These are phyloP conservation scores for Trichosporon sp. DNA, from an alignment of 1,284 basidiomycete species.

Conservation along the genomic window DNA sequence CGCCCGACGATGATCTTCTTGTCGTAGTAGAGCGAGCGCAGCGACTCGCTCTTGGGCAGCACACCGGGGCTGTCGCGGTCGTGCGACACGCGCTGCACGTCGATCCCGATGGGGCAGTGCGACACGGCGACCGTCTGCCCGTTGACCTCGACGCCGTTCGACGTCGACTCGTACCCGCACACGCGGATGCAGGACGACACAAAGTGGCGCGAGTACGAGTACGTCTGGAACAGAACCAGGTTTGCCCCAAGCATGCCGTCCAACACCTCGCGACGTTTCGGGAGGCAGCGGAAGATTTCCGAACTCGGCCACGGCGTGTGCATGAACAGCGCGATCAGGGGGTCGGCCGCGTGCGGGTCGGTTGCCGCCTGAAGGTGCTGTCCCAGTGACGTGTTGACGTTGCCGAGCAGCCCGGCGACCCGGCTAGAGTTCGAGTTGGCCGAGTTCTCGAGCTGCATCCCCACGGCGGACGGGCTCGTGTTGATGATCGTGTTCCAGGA, in stretches of 20 bases:
- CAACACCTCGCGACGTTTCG: slow-evolving; percentile 85
- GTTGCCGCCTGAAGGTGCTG: slow-evolving; percentile 28
- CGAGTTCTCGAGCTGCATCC: slow-evolving; percentile 19
- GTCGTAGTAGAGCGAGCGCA: slow-evolving; percentile 83
- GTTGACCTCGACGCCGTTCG: slow-evolving; percentile 82
- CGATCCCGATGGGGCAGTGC: slow-evolving; percentile 97
- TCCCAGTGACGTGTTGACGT: slow-evolving; percentile 38
- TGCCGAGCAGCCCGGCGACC: slow-evolving; percentile 38
- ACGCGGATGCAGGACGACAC: slow-evolving; percentile 92
- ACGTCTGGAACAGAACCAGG: slow-evolving; percentile 95
- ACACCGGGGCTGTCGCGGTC: slow-evolving; percentile 82
- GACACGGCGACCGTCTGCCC: slow-evolving; percentile 82
- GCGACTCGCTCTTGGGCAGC: slow-evolving; percentile 81
- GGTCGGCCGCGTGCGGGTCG: slow-evolving; percentile 36
- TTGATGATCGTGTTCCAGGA: slow-evolving; percentile 35
- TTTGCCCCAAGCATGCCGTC: slow-evolving; percentile 99
- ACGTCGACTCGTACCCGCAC: slow-evolving; percentile 87
- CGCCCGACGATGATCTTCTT: slow-evolving; percentile 99
- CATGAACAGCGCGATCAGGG: slow-evolving; percentile 85
- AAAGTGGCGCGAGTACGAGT: slow-evolving; percentile 96
- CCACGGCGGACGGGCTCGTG: background rate
- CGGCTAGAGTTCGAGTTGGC: slow-evolving; percentile 31
- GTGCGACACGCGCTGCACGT: slow-evolving; percentile 81
- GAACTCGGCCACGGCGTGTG: slow-evolving; percentile 97
- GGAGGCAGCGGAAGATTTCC: slow-evolving; percentile 92